These are phyloP conservation scores for Cryphonectria parasitica DNA, from an alignment of 2,329 filamentous ascomycete species.

Conservation along the genomic window DNA sequence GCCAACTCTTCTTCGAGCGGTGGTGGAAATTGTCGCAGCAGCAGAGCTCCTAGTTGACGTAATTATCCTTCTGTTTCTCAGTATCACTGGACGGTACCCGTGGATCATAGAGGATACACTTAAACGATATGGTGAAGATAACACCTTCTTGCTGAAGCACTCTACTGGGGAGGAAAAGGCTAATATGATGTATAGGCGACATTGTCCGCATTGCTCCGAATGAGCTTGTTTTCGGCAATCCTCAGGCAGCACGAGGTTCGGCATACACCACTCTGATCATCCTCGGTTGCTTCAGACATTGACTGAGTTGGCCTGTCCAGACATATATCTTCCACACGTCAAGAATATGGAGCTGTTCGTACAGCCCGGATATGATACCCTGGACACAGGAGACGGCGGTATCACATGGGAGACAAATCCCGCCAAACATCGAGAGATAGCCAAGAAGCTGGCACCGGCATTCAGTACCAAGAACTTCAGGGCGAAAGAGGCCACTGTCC, in stretches of 20 bases:
- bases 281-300: background rate
- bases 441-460: slow-evolving; percentile 28
- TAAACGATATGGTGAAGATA: background rate
- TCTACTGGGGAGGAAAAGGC: background rate
- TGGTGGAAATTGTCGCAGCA: background rate
- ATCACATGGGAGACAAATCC: slow-evolving; percentile 25
- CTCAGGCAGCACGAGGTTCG: slow-evolving; percentile 6
- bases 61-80: background rate
- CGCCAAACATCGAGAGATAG: slow-evolving; percentile 22
- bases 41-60: background rate
- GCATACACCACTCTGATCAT: background rate
- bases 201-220: slow-evolving; percentile 18
- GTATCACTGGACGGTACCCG: slow-evolving; percentile 1
- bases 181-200: slow-evolving; percentile 3
- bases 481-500: slow-evolving; percentile 23
- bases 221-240: slow-evolving; percentile 12
- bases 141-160: background rate
- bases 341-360: slow-evolving; percentile 26
- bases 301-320: slow-evolving; percentile 1
- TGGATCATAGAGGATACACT: slow-evolving; percentile 9
- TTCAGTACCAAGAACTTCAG: slow-evolving; percentile 26
- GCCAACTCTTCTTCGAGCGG: too few species aligned
- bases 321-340: slow-evolving; percentile 24
- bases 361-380: slow-evolving; percentile 19
- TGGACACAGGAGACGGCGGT: slow-evolving; percentile 20